Base-by-base conservation (phyloP, 2,329 filamentous ascomycete genomes). In the Ceratocystis harringtonii region DNA sequence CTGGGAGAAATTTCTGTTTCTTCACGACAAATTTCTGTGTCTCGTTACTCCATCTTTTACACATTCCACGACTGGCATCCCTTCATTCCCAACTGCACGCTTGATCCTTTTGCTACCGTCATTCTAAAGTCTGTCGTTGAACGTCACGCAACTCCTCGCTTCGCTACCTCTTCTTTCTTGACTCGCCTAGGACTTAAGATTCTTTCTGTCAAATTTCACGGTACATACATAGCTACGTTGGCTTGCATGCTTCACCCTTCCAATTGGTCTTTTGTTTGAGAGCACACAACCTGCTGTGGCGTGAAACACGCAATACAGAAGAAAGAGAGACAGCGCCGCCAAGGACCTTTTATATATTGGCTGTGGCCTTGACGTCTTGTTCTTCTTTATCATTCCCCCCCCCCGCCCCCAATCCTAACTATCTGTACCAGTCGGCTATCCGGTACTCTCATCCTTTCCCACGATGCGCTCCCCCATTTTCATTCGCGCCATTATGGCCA, bases 391-490 rank as follows among this genome's bases (percentile, higher is more conserved):
- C 10, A 6, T 8, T 3, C 2, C 32, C 19, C 28, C 28, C 28
- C 28, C 28, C 28, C 28, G 22, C 28, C 28, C 3, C 28, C 3
- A 28, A 28, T 48, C 8, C 19, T 19, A n/a, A 22, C 12, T n/a
- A 25, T n/a, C 25, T 25, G 45, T 19, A 48, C 17, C 45, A 6
- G 17, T 48, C 10, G 22, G 58, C 32, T 32, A 7, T 45, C 44
- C 17, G 43, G 6, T n/a, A 15, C 8, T 25, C 17, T 62, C 22
- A 32, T 25, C 10, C 52, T 60, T 30, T 50, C 48, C 43, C 61
- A 63, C 12, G n/a, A 65, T 62, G 62, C 65, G 63, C 48, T 52
- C 63, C 6, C 63, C 63, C 19, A 22, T 48, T 25, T 62, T 67
- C n/a, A 12, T 65, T 22, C 58, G 50, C 44, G 58, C 60, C 48